Conservation (phyloP, 2,329 filamentous ascomycete genomes). For the Akanthomyces dipterigenus region DNA sequence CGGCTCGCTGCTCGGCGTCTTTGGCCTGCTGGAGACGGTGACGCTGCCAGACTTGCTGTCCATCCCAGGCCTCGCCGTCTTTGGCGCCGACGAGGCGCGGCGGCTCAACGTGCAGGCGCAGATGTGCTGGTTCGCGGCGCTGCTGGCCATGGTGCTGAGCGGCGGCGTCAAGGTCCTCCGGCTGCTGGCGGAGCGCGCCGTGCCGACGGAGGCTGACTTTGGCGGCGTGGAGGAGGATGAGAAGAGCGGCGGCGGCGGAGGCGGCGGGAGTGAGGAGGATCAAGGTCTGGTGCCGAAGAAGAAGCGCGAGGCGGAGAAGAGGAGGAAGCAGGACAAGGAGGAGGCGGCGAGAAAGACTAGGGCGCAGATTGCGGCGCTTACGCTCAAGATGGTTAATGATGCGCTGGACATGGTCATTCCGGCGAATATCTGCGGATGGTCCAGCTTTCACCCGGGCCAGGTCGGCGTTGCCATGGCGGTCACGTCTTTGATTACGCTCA, state of each 20-base stretch:
- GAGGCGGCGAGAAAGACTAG: slow-evolving; percentile 26
- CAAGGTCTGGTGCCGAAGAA: neutral
- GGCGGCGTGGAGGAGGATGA: slow-evolving; percentile 16
- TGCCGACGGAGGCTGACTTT: slow-evolving; percentile 22
- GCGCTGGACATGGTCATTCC: slow-evolving; percentile 57
- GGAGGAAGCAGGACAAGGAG: slow-evolving; percentile 28
- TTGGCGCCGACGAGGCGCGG: slow-evolving; percentile 42
- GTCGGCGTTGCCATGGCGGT: slow-evolving; percentile 54
- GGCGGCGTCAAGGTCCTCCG: slow-evolving; percentile 36
- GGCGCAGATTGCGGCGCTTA: slow-evolving; percentile 28
- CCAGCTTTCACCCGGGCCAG: slow-evolving; percentile 40
- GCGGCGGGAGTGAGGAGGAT: neutral
- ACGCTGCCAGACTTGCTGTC: slow-evolving; percentile 50
- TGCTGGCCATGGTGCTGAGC: slow-evolving; percentile 44
- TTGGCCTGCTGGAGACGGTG: slow-evolving; percentile 58
- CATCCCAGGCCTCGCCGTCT: slow-evolving; percentile 40
- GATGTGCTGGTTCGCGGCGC: slow-evolving; percentile 62
- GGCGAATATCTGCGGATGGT: slow-evolving; percentile 53
- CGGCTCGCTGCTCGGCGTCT: slow-evolving; percentile 57
- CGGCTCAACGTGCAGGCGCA: slow-evolving; percentile 52
- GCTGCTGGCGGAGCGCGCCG: slow-evolving; percentile 28
- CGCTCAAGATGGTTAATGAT: slow-evolving; percentile 48
- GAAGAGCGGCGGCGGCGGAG: slow-evolving; percentile 12
- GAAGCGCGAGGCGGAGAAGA: slow-evolving; percentile 22
- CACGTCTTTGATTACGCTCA: slow-evolving; percentile 54